Base-by-base conservation (phyloP, 1,284 basidiomycete species). In the Xanthoconium separans region DNA sequence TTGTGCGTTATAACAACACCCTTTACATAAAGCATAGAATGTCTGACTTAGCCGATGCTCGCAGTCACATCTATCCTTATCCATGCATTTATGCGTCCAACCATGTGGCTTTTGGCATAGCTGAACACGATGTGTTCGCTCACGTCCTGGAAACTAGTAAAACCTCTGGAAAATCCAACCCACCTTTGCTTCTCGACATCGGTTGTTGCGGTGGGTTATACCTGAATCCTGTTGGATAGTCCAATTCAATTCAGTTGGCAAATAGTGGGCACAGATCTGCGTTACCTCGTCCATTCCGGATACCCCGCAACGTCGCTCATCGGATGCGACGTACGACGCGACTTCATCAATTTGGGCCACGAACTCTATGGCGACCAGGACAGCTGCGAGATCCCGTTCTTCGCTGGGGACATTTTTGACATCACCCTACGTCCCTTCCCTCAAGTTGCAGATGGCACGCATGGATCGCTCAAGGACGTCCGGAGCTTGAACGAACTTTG, bases 41-140 rank as follows among this genome's bases (percentile, higher is more conserved):
- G 16, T 18, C 16, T 30, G 33, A 53, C 8, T 20, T 27, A 2
- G 36, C 9, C 13, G 16, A 54, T 27, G 6, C n/a, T 13, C 9
- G 5, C n/a, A 55, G 41, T 15, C 47, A 73, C 66, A 55, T 64
- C n/a, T 72, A 72, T 31, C 69, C 72, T 0, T 75, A 74, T 53
- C 70, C 71, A 27, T 74, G 73, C 57, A 69, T 74, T 43, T 64
- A 65, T 13, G 62, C 47, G 3, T 73, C 73, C 59, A 66, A 68
- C 42, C 66, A 70, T 50, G 66, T 70, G 16, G 65, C 58, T 18
- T 61, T 69, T 12, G 58, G 68, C 59, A 70, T 73, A 69, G 39
- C 52, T 1, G 45, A 59, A 30, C 69, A 70, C 47, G 45, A 63
- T 9, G 54, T 61, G 15, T 74, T 73, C 42, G 51, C 58, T 4